Percentiles rank a stretch among this genome's conserved stretches.
These are phyloP conservation scores for Fusarium decemcellulare DNA, from an alignment of 2,329 filamentous ascomycete genomes.

Conservation along the genomic window DNA sequence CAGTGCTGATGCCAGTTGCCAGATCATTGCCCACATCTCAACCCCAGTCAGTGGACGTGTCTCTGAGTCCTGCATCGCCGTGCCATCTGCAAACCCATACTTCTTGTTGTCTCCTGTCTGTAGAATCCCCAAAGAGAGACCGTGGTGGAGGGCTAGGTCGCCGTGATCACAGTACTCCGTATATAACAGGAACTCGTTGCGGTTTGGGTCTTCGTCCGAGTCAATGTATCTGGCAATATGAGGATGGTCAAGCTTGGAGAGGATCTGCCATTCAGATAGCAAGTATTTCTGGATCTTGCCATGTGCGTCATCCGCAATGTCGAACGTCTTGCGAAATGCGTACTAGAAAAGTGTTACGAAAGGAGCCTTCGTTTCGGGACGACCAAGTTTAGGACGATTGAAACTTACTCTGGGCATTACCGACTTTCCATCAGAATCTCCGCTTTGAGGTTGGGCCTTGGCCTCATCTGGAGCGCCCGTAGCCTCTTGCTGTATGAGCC, in stretches of 20 bases:
- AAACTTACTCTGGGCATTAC: too few relatives aligned
- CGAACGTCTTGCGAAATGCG: background rate
- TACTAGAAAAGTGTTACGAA: background rate
- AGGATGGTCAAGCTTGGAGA: background rate
- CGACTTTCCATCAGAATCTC: too few relatives aligned
- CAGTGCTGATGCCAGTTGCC: background rate
- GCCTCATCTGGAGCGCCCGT: too few relatives aligned
- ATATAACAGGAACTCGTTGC: background rate
- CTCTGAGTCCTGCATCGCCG: too few relatives aligned
- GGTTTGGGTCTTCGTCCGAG: background rate
- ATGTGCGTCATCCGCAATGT: background rate
- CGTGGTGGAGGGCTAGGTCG: background rate
- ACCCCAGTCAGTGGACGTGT: background rate
- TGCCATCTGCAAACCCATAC: background rate
- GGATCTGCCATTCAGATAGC: background rate
- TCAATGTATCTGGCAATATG: background rate
- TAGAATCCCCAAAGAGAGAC: background rate
- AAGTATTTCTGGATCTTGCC: background rate
- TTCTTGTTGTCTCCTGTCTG: background rate
- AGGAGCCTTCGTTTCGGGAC: background rate
- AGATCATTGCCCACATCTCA: background rate
- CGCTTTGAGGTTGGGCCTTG: too few relatives aligned
- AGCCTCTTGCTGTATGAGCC: too few relatives aligned
- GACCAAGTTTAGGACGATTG: too few relatives aligned
- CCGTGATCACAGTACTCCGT: slow-evolving; percentile 5